These are phyloP conservation scores for Raddia guianensis DNA, from an alignment of 176 grass and related monocot genomes.

Conservation along the genomic window DNA sequence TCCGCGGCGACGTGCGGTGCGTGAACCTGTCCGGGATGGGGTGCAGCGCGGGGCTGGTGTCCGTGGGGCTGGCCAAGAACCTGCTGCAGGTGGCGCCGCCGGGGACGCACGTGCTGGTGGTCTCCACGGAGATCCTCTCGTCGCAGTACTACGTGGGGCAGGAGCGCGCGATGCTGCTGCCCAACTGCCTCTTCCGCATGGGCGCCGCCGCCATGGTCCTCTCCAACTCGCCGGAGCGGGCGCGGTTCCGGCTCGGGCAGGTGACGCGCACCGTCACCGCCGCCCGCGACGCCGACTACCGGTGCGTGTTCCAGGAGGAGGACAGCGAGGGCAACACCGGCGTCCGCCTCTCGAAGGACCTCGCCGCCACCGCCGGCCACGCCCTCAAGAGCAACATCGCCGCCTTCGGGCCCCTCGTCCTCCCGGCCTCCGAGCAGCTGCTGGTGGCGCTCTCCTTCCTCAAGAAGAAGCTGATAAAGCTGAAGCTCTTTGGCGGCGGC, in stretches of 20 bases:
- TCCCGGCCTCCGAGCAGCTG: constrained; percentile 50
- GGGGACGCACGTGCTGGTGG: constrained; percentile 38
- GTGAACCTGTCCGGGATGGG: constrained; percentile 68
- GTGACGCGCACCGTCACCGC: constrained; percentile 43
- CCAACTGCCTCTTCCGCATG: constrained; percentile 67
- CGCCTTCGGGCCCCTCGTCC: constrained; percentile 42
- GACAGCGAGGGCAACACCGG: constrained; percentile 54
- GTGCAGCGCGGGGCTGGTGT: constrained; percentile 45
- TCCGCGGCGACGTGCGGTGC: constrained; percentile 48
- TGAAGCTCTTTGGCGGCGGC: background rate
- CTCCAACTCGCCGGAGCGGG: constrained; percentile 27
- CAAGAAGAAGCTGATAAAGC: constrained; percentile 33
- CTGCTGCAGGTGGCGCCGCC: constrained; percentile 40
- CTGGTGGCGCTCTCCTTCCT: constrained; percentile 32
- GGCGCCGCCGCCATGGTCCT: constrained; percentile 54
- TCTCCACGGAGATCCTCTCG: constrained; percentile 58
- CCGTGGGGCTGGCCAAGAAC: constrained; percentile 56
- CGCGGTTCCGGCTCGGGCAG: constrained; percentile 28
- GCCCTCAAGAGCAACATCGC: constrained; percentile 49
- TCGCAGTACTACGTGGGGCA: constrained; percentile 55
- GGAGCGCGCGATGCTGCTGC: constrained; percentile 53
- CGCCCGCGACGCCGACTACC: constrained; percentile 40
- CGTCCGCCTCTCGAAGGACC: constrained; percentile 51
- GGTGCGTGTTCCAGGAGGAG: constrained; percentile 54
- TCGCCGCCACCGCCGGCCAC: constrained; percentile 42